Conservation (phyloP, 495 filamentous ascomycete species). For the Parmelia sp. region DNA sequence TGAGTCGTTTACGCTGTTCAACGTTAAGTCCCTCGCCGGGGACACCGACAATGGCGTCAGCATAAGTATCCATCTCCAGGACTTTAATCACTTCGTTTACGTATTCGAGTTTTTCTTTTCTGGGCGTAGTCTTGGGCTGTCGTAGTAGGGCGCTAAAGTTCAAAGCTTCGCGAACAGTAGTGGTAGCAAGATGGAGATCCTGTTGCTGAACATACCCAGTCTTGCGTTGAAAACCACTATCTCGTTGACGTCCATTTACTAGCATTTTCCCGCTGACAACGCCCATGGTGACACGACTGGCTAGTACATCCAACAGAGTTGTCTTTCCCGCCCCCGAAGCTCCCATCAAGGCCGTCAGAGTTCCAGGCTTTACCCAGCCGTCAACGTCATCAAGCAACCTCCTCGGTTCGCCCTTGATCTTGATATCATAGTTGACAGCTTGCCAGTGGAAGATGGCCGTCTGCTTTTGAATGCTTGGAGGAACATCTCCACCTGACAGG, state of each 20-base stretch:
- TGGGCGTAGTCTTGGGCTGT: slow-evolving; percentile 64
- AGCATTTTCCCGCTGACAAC: slow-evolving; percentile 81
- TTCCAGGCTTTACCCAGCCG: slow-evolving; percentile 89
- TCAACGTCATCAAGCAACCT: slow-evolving; percentile 76
- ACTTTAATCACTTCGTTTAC: slow-evolving; percentile 89
- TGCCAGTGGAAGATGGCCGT: slow-evolving; percentile 81
- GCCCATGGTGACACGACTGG: slow-evolving; percentile 77
- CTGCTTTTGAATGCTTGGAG: slow-evolving; percentile 47
- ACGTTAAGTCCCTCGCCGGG: slow-evolving; percentile 88
- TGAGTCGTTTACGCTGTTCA: slow-evolving; percentile 82
- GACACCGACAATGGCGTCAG: slow-evolving; percentile 81
- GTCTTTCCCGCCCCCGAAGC: slow-evolving; percentile 58
- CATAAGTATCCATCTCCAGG: slow-evolving; percentile 80
- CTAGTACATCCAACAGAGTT: slow-evolving; percentile 49
- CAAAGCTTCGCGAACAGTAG: slow-evolving; percentile 78
- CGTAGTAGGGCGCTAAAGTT: slow-evolving; percentile 78
- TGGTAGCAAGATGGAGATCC: slow-evolving; percentile 81
- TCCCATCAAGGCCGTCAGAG: slow-evolving; percentile 64
- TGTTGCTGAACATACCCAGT: slow-evolving; percentile 96
- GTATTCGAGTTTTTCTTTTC: slow-evolving; percentile 73
- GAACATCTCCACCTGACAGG: slow-evolving; percentile 18
- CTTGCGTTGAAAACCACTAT: slow-evolving; percentile 82
- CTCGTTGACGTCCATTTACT: slow-evolving; percentile 68
- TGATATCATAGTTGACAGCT: slow-evolving; percentile 80
- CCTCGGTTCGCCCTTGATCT: slow-evolving; percentile 70